These are phyloP conservation scores for Ascochyta clinopodiicola DNA, from an alignment of 2,329 filamentous ascomycete genomes.

Conservation along the genomic window DNA sequence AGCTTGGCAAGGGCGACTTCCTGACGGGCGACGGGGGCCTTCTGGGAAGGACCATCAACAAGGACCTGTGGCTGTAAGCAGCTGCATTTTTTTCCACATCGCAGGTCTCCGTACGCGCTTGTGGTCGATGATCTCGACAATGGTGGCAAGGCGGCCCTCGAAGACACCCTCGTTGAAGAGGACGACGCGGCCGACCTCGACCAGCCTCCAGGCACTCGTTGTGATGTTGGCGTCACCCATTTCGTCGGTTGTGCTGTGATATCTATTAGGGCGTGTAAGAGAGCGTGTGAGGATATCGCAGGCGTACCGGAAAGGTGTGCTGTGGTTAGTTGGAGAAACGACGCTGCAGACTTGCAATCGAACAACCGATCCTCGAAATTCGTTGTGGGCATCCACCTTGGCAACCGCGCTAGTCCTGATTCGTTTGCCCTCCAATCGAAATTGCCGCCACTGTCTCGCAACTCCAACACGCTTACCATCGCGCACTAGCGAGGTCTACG, in stretches of 20 bases:
- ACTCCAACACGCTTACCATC: too few relatives aligned
- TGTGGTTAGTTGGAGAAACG: slow-evolving; percentile 18
- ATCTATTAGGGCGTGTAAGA: slow-evolving; percentile 34
- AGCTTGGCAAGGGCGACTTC: slow-evolving; percentile 79
- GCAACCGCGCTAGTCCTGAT: too few relatives aligned
- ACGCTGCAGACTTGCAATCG: too few relatives aligned
- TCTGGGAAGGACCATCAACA: slow-evolving; percentile 88
- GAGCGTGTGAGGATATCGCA: slow-evolving; percentile 30
- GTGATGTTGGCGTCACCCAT: slow-evolving; percentile 58
- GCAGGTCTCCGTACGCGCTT: slow-evolving; percentile 84
- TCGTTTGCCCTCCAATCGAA: too few relatives aligned
- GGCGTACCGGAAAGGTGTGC: slow-evolving; percentile 50
- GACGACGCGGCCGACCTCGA: slow-evolving; percentile 98
- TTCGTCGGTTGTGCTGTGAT: slow-evolving; percentile 48
- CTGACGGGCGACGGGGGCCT: slow-evolving; percentile 85
- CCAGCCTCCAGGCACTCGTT: slow-evolving; percentile 74
- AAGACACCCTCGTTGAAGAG: slow-evolving; percentile 84
- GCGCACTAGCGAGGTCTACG: too few relatives aligned
- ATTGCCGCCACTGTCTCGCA: too few relatives aligned
- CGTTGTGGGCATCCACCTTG: too few relatives aligned
- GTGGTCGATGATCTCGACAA: slow-evolving; percentile 99
- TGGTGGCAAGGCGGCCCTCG: slow-evolving; percentile 85
- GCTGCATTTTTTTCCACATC: slow-evolving; percentile 24
- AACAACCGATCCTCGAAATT: too few relatives aligned
- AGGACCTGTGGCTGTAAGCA: slow-evolving; percentile 72